A percentile compares a stretch with the other conserved stretches of the same genome.
phyloP scores from a whole-genome alignment of 805 yeast genomes.

The Kluyveromyces aestuarii region DNA sequence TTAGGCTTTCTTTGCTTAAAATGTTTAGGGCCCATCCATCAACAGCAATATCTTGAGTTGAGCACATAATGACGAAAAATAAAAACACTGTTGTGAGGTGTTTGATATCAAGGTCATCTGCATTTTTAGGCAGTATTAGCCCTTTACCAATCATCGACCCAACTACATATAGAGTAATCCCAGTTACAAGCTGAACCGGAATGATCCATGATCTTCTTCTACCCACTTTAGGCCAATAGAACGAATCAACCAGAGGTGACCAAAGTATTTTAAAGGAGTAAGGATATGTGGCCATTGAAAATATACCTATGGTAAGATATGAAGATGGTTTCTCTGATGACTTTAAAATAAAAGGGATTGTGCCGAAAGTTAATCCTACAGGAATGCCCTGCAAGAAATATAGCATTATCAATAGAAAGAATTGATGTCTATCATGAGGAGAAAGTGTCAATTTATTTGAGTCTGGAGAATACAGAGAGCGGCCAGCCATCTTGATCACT shows the following conservation, averaged over 20 bases:
- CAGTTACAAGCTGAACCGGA: slow-evolving; percentile 81
- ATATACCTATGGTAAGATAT: slow-evolving; percentile 84
- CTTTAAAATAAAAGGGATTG: slow-evolving; percentile 83
- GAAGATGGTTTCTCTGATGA: slow-evolving; percentile 50
- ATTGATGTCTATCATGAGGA: slow-evolving; percentile 59
- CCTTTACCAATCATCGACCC: slow-evolving; percentile 42
- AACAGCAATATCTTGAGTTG: slow-evolving; percentile 97
- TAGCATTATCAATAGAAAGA: slow-evolving; percentile 58
- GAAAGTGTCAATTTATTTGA: background rate
- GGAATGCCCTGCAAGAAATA: slow-evolving; percentile 95
- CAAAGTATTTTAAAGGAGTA: slow-evolving; percentile 85
- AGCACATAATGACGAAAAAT: slow-evolving; percentile 74
- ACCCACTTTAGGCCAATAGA: slow-evolving; percentile 59
- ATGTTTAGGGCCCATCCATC: slow-evolving; percentile 98
- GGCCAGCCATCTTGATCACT: background rate
- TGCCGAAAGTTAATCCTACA: slow-evolving; percentile 90
- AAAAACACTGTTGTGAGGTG: slow-evolving; percentile 64
- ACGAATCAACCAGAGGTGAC: slow-evolving; percentile 94
- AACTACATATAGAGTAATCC: slow-evolving; percentile 53
- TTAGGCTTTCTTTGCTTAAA: slow-evolving; percentile 63
- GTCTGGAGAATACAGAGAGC: background rate
- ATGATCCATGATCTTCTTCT: slow-evolving; percentile 90
- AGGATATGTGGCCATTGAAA: slow-evolving; percentile 89
- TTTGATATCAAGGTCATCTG: slow-evolving; percentile 6
- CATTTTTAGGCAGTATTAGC: slow-evolving; percentile 34